Evolutionary conservation across 2,329 filamentous ascomycete genomes (phyloP).

Genomic region (Pyricularia pennisetigena): DNA sequence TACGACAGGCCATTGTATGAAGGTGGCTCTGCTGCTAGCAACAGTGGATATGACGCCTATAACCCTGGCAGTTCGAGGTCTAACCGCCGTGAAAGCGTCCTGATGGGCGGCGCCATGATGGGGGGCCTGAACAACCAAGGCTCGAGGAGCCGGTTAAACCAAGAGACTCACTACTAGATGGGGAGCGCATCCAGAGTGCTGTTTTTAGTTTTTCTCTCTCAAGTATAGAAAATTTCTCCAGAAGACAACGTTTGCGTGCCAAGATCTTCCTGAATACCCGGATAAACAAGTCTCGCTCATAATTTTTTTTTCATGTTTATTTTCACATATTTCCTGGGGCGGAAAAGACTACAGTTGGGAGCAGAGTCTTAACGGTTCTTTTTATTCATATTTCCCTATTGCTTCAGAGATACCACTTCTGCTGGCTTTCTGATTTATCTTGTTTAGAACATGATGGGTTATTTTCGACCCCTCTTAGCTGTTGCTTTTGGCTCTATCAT

Average conservation of each 20-base stretch:
- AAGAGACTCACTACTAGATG: conserved; percentile 39
- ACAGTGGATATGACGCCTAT: conserved; percentile 24
- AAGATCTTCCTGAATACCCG: not conserved
- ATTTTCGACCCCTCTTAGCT: not conserved
- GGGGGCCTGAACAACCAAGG: conserved; percentile 36
- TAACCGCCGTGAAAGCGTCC: conserved; percentile 50
- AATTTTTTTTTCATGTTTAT: not conserved
- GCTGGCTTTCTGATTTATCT: not conserved
- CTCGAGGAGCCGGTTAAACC: conserved; percentile 42
- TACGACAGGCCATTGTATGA: conserved; percentile 29
- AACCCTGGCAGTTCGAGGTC: conserved; percentile 17
- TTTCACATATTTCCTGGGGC: not conserved
- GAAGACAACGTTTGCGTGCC: not conserved
- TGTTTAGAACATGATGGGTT: not conserved
- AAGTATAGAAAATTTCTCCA: not conserved
- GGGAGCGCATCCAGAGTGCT: not conserved
- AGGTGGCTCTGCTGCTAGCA: conserved; percentile 15
- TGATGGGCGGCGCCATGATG: conserved; percentile 31
- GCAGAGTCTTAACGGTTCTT: not conserved
- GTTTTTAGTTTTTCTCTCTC: not conserved
- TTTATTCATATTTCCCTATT: not conserved
- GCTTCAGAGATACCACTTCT: not conserved
- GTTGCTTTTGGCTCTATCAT: not conserved
- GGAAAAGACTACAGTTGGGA: not conserved
- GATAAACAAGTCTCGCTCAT: not conserved